These are phyloP conservation scores for Aristolochia californica DNA, from an alignment of 164 flowering plant genomes.

Conservation along the genomic window DNA sequence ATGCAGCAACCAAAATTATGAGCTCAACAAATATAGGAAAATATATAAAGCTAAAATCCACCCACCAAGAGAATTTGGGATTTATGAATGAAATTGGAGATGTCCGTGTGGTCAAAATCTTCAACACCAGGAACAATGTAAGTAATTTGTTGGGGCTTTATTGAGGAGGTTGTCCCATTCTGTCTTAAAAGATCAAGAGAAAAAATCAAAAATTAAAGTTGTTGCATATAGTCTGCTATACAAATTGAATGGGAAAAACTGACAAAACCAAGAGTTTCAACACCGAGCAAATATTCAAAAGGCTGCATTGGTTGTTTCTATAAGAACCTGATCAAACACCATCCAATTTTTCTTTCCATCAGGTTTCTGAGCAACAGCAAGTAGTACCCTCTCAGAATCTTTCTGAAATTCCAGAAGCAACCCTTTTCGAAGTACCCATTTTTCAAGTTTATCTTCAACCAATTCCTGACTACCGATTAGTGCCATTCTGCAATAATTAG, in stretches of 20 bases:
- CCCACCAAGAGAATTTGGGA: conserved; percentile 66
- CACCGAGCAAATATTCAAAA: conserved; percentile 38
- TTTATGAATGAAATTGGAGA: conserved; percentile 48
- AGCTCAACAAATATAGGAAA: too few relatives aligned
- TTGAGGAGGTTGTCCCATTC: conserved; percentile 77
- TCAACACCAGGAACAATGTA: conserved; percentile 77
- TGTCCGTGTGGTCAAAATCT: conserved; percentile 52
- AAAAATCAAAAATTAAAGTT: background rate
- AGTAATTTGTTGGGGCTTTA: conserved; percentile 88
- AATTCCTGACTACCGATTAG: conserved; percentile 34
- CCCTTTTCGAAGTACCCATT: conserved; percentile 45
- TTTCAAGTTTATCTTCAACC: conserved; percentile 43
- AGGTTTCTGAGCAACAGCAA: conserved; percentile 81
- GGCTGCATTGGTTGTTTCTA: conserved; percentile 28
- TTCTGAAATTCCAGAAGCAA: conserved; percentile 70
- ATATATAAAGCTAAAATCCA: conserved; percentile 2
- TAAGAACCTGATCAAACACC: conserved; percentile 84
- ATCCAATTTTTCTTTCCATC: conserved; percentile 98
- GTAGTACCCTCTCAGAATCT: conserved; percentile 71
- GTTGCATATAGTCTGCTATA: conserved; percentile 1
- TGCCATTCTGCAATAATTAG: conserved; percentile 25
- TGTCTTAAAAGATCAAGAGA: conserved; percentile 17
- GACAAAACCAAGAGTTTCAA: conserved; percentile 12
- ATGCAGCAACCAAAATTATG: background rate
- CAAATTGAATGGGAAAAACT: conserved; percentile 1